phyloP scores from a whole-genome alignment of 345 rosid genomes.

The Hypericum perforatum region DNA sequence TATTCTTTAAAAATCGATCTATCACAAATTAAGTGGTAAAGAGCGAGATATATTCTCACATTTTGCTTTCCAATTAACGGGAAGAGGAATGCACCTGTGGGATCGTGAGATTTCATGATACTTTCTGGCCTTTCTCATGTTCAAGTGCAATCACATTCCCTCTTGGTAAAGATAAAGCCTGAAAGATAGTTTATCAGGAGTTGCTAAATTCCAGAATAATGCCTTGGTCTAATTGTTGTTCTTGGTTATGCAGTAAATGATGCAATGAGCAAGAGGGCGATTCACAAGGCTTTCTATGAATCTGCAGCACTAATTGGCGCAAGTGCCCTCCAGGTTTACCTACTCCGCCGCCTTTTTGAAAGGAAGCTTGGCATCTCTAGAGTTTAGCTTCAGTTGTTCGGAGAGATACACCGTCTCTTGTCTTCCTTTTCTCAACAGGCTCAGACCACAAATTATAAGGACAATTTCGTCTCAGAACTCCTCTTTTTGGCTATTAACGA shows the following conservation, averaged over 20 bases:
- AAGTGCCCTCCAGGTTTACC: conserved; percentile 56
- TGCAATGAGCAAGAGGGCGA: conserved; percentile 45
- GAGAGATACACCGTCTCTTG: neutral
- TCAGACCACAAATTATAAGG: no score
- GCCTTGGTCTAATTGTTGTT: neutral
- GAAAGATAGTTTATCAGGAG: no score
- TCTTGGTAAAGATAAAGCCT: no score
- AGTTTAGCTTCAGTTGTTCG: conserved; percentile 28
- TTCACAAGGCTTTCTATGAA: conserved; percentile 57
- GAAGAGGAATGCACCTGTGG: no score
- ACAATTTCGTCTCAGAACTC: neutral
- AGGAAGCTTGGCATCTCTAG: conserved; percentile 54
- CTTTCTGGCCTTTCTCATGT: no score
- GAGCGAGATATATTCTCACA: no score
- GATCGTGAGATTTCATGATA: no score
- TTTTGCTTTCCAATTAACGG: no score
- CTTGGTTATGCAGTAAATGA: conserved; percentile 48
- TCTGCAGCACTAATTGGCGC: conserved; percentile 53
- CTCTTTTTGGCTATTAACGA: neutral
- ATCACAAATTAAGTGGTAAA: no score
- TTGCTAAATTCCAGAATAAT: neutral
- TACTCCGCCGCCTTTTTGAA: conserved; percentile 54
- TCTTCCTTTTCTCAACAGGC: no score
- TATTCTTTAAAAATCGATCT: no score
- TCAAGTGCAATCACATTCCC: no score